phyloP scores from a whole-genome alignment of 1,284 basidiomycete species.

The Irpex sp. region DNA sequence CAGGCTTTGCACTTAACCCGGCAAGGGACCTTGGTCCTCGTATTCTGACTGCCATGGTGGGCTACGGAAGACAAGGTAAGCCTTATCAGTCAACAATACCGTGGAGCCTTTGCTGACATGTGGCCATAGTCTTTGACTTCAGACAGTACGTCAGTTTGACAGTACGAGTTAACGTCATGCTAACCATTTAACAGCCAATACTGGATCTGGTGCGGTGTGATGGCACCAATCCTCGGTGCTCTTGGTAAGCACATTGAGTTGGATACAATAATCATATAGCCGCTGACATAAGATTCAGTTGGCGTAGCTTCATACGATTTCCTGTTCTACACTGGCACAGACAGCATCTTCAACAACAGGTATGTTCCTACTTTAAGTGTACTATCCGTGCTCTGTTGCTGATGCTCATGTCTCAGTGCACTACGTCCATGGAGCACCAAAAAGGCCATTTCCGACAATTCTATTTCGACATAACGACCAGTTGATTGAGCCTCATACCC shows the following conservation, averaged over 20 bases:
- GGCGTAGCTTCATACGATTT: slow-evolving; percentile 45
- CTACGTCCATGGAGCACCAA: not conserved
- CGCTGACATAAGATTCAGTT: slow-evolving; percentile 16
- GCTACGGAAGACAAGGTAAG: slow-evolving; percentile 49
- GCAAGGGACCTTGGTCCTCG: slow-evolving; percentile 65
- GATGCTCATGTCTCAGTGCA: not conserved
- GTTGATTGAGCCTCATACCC: not conserved
- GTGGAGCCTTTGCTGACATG: not conserved
- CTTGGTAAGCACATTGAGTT: slow-evolving; percentile 25
- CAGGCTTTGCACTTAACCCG: slow-evolving; percentile 58
- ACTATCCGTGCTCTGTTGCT: not conserved
- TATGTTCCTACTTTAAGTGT: not conserved
- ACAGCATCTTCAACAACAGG: not conserved
- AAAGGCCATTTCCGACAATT: not conserved
- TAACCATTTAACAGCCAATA: slow-evolving; percentile 45
- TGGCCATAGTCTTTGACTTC: slow-evolving; percentile 38
- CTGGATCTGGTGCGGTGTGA: slow-evolving; percentile 72
- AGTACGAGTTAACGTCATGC: not conserved
- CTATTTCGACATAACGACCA: not conserved
- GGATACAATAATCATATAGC: not conserved
- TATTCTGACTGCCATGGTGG: slow-evolving; percentile 54
- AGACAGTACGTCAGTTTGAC: slow-evolving; percentile 23
- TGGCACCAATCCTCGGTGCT: slow-evolving; percentile 57
- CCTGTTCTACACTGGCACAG: slow-evolving; percentile 7
- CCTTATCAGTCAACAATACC: not conserved